Base-by-base conservation (phyloP, 116 monocot species). In the Phalaenopsis hybrid region DNA sequence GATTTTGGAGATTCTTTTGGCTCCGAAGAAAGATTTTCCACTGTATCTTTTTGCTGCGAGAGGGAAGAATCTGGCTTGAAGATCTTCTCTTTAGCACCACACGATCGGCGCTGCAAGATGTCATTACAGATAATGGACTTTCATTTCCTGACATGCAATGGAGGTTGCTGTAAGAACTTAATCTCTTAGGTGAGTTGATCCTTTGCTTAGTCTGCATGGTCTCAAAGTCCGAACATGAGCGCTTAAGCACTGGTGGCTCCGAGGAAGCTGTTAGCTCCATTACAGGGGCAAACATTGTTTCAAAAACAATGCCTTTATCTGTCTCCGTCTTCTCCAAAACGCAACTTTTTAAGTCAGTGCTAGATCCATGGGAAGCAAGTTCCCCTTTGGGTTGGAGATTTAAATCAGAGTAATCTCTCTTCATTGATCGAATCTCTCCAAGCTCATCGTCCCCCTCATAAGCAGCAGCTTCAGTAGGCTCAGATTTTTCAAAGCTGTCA, bases 1-100 rank as follows among this genome's bases (percentile, higher is more conserved):
- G 86, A 75, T 91, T 92, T 6, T 90, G 87, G 21, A 87, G 88
- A 80, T 91, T 96, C 70, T 94, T 85, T 46, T 96, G 94, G 79
- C 96, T 96, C 96, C 96, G 92, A 17, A 94, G 83, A 72, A 96
- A 96, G 55, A 94, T 87, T 87, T 89, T 90, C 96, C 96, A 96
- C 96, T 94, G 94, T 9, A 96, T 84, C 87, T 94, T 96, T 73
- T 94, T 37, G 87, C 96, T 96, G 65, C 92, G 85, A 9, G 96
- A 94, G 28, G 96, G 96, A 43, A 96, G 92, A 67, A 96, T 89
- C 81, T 96, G 94, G 28, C 92, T 96, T 6, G 92, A 94, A 13
- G 92, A 92, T 65, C 87, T 83, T 85, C 92, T 94, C 86, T 94
- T 96, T 45, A 96, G 79, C 89, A 92, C 94, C 20, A 96, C 87